Conservation (phyloP, 1,284 basidiomycete genomes). For the Mycosarcoma maydis region DNA sequence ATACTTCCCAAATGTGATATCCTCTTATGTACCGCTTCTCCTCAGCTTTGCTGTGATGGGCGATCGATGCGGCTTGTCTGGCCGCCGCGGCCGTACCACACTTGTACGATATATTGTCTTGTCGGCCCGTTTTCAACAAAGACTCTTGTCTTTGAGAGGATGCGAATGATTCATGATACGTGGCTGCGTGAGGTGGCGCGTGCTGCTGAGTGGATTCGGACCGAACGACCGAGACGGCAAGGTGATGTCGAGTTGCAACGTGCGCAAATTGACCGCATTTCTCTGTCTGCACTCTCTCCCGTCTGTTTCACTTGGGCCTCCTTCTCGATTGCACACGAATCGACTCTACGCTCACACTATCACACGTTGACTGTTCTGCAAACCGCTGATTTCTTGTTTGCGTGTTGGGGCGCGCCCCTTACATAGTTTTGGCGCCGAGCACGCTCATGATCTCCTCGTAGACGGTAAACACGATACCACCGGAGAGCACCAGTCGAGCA, state of each 20-base stretch:
- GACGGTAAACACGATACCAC: slow-evolving; percentile 93
- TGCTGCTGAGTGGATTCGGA: too few relatives aligned
- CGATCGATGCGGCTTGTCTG: slow-evolving; percentile 10
- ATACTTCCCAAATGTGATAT: slow-evolving; percentile 11
- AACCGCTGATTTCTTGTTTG: too few relatives aligned
- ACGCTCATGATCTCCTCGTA: slow-evolving; percentile 56
- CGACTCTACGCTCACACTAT: too few relatives aligned
- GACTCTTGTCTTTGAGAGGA: not conserved
- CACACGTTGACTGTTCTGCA: too few relatives aligned
- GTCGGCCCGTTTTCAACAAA: slow-evolving; percentile 12
- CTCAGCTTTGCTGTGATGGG: slow-evolving; percentile 19
- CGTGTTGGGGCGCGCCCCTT: not conserved
- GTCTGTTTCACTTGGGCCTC: too few relatives aligned
- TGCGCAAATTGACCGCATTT: too few relatives aligned
- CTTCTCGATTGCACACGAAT: too few relatives aligned
- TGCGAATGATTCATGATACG: not conserved
- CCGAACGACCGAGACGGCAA: too few relatives aligned
- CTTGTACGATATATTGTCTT: slow-evolving; percentile 33
- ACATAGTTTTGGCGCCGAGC: slow-evolving; percentile 46
- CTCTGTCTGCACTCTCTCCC: too few relatives aligned
- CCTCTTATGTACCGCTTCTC: slow-evolving; percentile 10
- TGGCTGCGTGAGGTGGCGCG: too few relatives aligned
- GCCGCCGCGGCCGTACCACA: slow-evolving; percentile 11
- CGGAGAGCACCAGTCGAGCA: slow-evolving; percentile 75
- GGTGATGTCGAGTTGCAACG: too few relatives aligned